These are phyloP conservation scores for Bombardia bombarda DNA, from an alignment of 495 filamentous ascomycete genomes.

Conservation along the genomic window DNA sequence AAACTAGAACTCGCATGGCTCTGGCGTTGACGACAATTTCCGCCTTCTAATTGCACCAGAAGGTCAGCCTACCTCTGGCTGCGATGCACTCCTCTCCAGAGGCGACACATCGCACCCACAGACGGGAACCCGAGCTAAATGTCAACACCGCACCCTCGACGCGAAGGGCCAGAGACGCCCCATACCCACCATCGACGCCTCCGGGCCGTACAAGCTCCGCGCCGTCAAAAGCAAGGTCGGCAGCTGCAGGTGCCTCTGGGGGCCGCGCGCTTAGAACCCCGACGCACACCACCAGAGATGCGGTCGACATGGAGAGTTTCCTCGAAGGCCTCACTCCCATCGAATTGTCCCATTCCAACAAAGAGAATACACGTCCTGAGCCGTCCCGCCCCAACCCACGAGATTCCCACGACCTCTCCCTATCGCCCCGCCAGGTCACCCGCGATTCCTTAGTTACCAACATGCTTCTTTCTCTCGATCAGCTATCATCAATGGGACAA, in stretches of 20 bases:
- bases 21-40: no score
- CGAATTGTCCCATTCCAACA: slow-evolving; percentile 17
- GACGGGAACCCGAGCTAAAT: slow-evolving; percentile 20
- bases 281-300: slow-evolving; percentile 9
- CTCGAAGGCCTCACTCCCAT: slow-evolving; percentile 25
- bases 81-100: slow-evolving; percentile 15
- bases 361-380: slow-evolving; percentile 27
- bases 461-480: slow-evolving; percentile 84
- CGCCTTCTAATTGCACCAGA: no score
- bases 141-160: slow-evolving; percentile 12
- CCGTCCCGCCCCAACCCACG: slow-evolving; percentile 28
- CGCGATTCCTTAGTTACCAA: slow-evolving; percentile 87
- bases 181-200: no score
- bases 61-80: background rate
- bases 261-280: slow-evolving; percentile 20
- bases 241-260: slow-evolving; percentile 13
- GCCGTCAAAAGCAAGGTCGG: background rate
- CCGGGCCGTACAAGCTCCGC: no score
- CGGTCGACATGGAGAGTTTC: slow-evolving; percentile 27
- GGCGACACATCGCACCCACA: slow-evolving; percentile 11
- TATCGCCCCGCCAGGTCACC: slow-evolving; percentile 64
- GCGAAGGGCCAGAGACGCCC: background rate
- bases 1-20: background rate
- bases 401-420: slow-evolving; percentile 83
- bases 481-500: slow-evolving; percentile 55